Conservation (phyloP, 345 rosid genomes). For the Erysimum cheiranthoides region DNA sequence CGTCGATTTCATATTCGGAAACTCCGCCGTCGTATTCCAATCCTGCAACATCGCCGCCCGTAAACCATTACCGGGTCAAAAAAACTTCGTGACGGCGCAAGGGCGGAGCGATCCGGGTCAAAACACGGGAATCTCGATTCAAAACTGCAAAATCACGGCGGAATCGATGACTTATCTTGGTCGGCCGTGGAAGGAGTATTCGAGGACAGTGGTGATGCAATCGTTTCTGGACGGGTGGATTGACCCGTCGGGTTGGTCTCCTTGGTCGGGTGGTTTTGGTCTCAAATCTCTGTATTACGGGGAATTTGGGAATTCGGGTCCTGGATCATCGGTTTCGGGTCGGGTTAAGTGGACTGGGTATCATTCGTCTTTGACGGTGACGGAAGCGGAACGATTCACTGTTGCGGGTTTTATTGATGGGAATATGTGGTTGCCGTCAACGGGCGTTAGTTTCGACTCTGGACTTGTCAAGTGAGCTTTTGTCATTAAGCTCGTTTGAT, state of each 20-base stretch:
- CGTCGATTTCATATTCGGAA: conserved; percentile 74
- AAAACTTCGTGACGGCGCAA: conserved; percentile 70
- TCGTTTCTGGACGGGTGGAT: conserved; percentile 56
- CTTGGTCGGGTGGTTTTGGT: conserved; percentile 49
- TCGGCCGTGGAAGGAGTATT: conserved; percentile 69
- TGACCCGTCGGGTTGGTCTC: conserved; percentile 62
- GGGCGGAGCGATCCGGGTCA: conserved; percentile 60
- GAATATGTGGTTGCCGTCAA: conserved; percentile 44
- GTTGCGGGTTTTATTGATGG: conserved; percentile 42
- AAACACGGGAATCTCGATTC: conserved; percentile 65
- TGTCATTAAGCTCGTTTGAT: neutral
- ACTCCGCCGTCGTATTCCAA: conserved; percentile 67
- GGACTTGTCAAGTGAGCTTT: conserved; percentile 46
- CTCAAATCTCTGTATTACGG: conserved; percentile 54
- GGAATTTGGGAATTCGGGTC: conserved; percentile 56
- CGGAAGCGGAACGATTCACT: conserved; percentile 43
- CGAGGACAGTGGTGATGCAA: conserved; percentile 66
- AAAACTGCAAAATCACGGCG: conserved; percentile 58
- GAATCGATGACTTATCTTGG: conserved; percentile 59
- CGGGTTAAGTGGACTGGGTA: conserved; percentile 61
- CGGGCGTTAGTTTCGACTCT: conserved; percentile 47
- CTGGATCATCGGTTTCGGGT: conserved; percentile 53
- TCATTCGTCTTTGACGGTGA: conserved; percentile 43
- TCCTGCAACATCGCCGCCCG: conserved; percentile 60
- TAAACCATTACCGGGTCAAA: conserved; percentile 51